A percentile compares a stretch with the other conserved stretches of the same genome.
These are phyloP conservation scores for Neoascochyta sp. DNA, from an alignment of 2,329 filamentous ascomycete species.

Conservation along the genomic window DNA sequence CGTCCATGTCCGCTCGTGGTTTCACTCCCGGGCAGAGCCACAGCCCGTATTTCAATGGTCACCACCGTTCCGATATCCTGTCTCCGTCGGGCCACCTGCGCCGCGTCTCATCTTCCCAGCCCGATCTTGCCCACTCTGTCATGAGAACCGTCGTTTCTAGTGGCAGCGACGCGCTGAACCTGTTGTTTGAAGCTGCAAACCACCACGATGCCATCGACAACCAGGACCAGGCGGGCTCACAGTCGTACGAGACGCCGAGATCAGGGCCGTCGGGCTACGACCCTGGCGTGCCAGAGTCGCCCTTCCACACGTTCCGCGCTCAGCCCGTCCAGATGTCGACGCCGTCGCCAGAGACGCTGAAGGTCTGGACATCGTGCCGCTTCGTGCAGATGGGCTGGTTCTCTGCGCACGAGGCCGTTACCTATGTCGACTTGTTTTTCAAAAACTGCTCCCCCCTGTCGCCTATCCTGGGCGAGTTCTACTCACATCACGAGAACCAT, in stretches of 20 bases:
- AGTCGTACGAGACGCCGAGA: conserved; percentile 37
- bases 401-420: conserved; percentile 52
- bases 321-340: conserved; percentile 40
- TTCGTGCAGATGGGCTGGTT: conserved; percentile 58
- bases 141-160: conserved; percentile 52
- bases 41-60: conserved; percentile 24
- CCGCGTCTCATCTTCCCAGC: conserved; percentile 32
- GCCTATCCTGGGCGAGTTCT: conserved; percentile 50
- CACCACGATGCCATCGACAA: conserved; percentile 37
- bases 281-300: conserved; percentile 20
- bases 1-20: conserved; percentile 24
- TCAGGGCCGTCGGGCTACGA: conserved; percentile 26
- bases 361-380: conserved; percentile 49
- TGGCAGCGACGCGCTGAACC: conserved; percentile 52
- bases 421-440: conserved; percentile 53
- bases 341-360: conserved; percentile 40
- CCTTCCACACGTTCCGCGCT: conserved; percentile 32
- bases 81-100: conserved; percentile 29
- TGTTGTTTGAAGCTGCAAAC: conserved; percentile 51
- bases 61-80: conserved; percentile 27
- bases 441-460: conserved; percentile 51
- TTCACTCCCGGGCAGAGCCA: conserved; percentile 20
- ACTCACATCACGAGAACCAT: conserved; percentile 49
- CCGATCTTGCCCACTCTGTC: conserved; percentile 40
- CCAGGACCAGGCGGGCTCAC: conserved; percentile 33